A percentile compares a stretch with the other conserved stretches of the same genome.
These are phyloP conservation scores for Solanum rostratum DNA, from an alignment of 257 asterid species.

Conservation along the genomic window DNA sequence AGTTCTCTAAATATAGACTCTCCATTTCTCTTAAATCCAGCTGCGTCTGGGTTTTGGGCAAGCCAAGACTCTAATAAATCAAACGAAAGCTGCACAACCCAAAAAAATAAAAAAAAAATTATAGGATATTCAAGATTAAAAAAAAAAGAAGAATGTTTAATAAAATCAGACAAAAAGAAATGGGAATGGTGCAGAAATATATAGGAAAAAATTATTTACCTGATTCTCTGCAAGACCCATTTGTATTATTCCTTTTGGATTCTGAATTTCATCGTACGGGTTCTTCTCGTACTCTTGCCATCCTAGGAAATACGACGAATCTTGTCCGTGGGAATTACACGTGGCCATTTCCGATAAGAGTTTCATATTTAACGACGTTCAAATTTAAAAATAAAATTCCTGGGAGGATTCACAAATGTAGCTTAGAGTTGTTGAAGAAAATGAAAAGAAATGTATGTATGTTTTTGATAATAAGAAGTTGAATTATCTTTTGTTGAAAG, in stretches of 20 bases:
- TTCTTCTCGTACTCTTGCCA: conserved; percentile 1
- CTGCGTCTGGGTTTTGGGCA: conserved; percentile 1
- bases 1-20: background rate
- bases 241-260: conserved; percentile 1
- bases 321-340: background rate
- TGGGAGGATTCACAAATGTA: background rate
- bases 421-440: background rate
- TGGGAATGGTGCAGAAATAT: background rate
- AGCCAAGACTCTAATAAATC: conserved; percentile 4
- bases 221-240: conserved; percentile 4
- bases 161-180: background rate
- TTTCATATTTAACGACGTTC: background rate
- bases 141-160: background rate
- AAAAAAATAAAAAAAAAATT: background rate
- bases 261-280: background rate
- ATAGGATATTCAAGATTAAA: background rate
- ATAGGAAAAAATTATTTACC: background rate
- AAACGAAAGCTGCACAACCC: background rate
- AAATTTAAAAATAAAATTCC: background rate
- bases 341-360: background rate
- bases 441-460: too few relatives aligned
- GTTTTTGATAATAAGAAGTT: too few relatives aligned
- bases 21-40: conserved; percentile 1
- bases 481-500: too few relatives aligned
- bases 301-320: background rate